Base-by-base conservation (phyloP, 2,329 filamentous ascomycete species). In the Cytospora mali region DNA sequence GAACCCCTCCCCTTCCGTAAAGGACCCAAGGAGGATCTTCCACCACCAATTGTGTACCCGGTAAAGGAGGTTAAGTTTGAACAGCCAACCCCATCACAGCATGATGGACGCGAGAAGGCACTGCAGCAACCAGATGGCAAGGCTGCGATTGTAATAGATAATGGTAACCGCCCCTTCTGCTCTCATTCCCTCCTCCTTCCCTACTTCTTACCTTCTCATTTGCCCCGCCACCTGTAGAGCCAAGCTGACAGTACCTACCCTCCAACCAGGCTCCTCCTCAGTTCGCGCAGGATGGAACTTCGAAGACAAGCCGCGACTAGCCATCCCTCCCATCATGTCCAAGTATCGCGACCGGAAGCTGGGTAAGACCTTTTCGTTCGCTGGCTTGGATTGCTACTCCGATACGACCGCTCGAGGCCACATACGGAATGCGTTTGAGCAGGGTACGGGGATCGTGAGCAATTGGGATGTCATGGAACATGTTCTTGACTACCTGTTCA, bases 381-480 rank as follows among this genome's bases (percentile, higher is more conserved):
- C 96, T 51, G 95, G 95, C 61, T 87, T 88, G 69, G 95, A 99
- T 78, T 92, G 96, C 72, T 98, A 95, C 72, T 90, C 93, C 67
- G 95, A 99, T 76, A 95, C 94, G 28, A 97, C 93, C 1, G 93
- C 95, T 25, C 86, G 92, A 62, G 92, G 93, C 13, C 95, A 98
- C 74, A 89, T 96, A 64, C 89, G 94, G 73, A 91, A 92, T 74
- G 89, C 93, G 1, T 98, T 97, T 70, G 95, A 99, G 74, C 85
- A 89, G 2, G 93, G 93, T 27, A 94, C 89, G 51, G 94, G 93
- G 67, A 89, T 99, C 54, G 87, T 98, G 65, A 93, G 92, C 75
- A 98, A 98, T 74, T 99, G 96, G 93, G 95, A 99, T 75, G 93
- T 93, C 35, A 93, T 97, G 87, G 95, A 99, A 76, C 93, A 94